Percentiles rank a stretch among this genome's conserved stretches.
Evolutionary conservation across 176 grass and related monocot genomes (phyloP).

Genomic region (Musa troglodytarum): DNA sequence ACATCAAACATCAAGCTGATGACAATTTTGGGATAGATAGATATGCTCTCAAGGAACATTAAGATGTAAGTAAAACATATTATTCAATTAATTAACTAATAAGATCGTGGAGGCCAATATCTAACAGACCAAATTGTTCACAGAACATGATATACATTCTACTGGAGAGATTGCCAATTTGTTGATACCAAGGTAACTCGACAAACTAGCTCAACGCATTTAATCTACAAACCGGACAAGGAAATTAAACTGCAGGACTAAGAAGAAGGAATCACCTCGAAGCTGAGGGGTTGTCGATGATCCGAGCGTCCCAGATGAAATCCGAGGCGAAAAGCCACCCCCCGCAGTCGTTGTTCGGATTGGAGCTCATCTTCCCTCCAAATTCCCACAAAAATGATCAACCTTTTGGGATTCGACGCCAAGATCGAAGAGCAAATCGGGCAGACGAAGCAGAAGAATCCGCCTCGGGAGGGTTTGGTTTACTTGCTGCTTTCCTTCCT

Average conservation of each 20-base stretch:
- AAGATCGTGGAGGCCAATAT: background rate
- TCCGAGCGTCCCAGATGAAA: constrained; percentile 6
- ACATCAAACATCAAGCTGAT: background rate
- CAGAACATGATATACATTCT: background rate
- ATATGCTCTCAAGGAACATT: background rate
- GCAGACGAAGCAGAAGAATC: background rate
- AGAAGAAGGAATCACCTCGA: background rate
- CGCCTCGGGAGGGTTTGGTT: no score
- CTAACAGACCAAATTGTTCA: background rate
- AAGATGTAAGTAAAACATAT: background rate
- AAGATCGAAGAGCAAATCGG: background rate
- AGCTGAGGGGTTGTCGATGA: background rate
- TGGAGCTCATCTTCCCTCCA: background rate
- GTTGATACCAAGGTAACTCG: background rate
- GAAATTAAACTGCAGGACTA: background rate
- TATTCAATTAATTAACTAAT: background rate
- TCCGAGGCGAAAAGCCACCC: background rate
- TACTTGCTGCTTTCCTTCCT: no score
- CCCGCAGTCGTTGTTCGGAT: background rate
- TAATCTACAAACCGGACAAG: background rate
- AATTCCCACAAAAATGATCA: background rate
- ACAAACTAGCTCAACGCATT: background rate
- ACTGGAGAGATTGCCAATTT: background rate
- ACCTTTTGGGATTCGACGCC: background rate
- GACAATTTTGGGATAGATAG: no score